These are phyloP conservation scores for Lipomyces starkeyi DNA, from an alignment of 805 yeast genomes.

Conservation along the genomic window DNA sequence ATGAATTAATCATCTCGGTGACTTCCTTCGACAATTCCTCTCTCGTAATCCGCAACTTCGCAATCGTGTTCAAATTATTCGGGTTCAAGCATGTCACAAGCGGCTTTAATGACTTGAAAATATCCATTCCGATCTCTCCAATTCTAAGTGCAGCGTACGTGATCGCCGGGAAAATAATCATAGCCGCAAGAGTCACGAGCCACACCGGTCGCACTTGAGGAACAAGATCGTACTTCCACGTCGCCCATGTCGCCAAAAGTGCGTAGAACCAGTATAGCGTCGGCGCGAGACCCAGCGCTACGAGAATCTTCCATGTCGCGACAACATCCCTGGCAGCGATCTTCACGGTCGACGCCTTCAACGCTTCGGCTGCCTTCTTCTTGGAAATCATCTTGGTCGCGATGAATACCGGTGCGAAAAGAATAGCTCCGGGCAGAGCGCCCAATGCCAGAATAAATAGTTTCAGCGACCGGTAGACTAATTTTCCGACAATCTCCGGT, in stretches of 20 bases:
- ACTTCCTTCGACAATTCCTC: constrained; percentile 69
- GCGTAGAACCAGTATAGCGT: constrained; percentile 83
- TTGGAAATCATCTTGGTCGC: constrained; percentile 76
- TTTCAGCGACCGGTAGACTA: constrained; percentile 60
- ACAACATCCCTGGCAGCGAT: constrained; percentile 91
- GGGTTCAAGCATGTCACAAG: constrained; percentile 57
- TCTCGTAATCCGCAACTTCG: constrained; percentile 65
- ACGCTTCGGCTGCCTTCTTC: constrained; percentile 74
- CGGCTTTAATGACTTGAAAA: constrained; percentile 82
- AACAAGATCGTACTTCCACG: constrained; percentile 45
- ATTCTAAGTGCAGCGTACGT: constrained; percentile 90
- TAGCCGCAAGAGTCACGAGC: constrained; percentile 56
- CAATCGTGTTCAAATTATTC: constrained; percentile 49
- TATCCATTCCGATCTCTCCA: constrained; percentile 94
- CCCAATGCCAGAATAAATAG: constrained; percentile 62
- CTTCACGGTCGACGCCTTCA: constrained; percentile 87
- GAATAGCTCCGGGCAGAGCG: constrained; percentile 84
- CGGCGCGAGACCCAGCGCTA: constrained; percentile 89
- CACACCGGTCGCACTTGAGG: constrained; percentile 38
- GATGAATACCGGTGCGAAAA: constrained; percentile 87
- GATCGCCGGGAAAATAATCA: constrained; percentile 67
- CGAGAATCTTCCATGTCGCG: constrained; percentile 96
- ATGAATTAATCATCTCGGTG: constrained; percentile 75
- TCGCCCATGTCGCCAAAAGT: constrained; percentile 47
- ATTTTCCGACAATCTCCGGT: constrained; percentile 54